Evolutionary conservation across 148 eudicot genomes (phyloP).

Genomic region (Nepenthes mirabilis): DNA sequence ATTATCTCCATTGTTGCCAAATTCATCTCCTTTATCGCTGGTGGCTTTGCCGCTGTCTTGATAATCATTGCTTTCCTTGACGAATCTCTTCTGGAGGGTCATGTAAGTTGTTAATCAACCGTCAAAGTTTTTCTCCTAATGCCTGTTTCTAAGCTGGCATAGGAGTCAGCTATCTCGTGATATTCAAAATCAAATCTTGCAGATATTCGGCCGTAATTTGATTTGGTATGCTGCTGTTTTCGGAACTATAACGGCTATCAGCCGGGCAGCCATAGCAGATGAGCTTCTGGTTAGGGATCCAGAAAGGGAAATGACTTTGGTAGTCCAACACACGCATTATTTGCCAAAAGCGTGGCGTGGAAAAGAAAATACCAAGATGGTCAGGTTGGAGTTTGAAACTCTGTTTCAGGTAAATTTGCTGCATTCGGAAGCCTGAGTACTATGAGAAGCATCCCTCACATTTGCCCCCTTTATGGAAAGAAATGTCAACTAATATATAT

Average conservation of each 20-base stretch:
- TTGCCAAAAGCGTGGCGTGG: constrained; percentile 98
- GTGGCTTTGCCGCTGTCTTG: constrained; percentile 91
- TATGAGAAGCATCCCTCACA: no score
- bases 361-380: constrained; percentile 62
- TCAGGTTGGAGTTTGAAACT: constrained; percentile 75
- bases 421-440: neutral
- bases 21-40: constrained; percentile 81
- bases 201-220: constrained; percentile 93
- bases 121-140: neutral
- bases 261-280: constrained; percentile 39
- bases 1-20: constrained; percentile 69
- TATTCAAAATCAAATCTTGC: constrained; percentile 13
- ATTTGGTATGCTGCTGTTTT: constrained; percentile 98
- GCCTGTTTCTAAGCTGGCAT: neutral
- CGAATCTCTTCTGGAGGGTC: constrained; percentile 96
- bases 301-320: constrained; percentile 71
- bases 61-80: constrained; percentile 87
- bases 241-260: constrained; percentile 21
- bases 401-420: constrained; percentile 61
- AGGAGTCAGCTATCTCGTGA: neutral
- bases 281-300: constrained; percentile 83
- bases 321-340: constrained; percentile 74
- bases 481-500: no score
- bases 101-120: constrained; percentile 38
- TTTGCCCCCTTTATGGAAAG: no score